A percentile compares a stretch with the other conserved stretches of the same genome.
These are phyloP conservation scores for Mercurialis annua DNA, from an alignment of 345 rosid genomes.

Conservation along the genomic window DNA sequence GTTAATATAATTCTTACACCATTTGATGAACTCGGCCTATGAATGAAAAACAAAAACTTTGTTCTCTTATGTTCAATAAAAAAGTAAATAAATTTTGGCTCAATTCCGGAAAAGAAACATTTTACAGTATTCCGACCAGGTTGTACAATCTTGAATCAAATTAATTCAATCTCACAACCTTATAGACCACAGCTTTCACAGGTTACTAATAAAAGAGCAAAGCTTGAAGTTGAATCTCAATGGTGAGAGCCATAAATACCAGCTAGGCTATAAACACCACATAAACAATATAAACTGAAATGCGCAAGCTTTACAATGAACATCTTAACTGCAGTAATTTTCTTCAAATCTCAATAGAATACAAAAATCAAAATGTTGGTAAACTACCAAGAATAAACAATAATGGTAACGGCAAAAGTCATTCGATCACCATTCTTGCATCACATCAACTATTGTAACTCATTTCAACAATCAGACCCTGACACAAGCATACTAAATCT, in stretches of 20 bases:
- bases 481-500: constrained; percentile 15
- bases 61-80: too few relatives aligned
- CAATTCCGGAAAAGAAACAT: too few relatives aligned
- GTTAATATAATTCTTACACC: too few relatives aligned
- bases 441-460: constrained; percentile 8
- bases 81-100: too few relatives aligned
- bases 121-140: too few relatives aligned
- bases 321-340: not conserved
- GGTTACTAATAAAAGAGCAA: not conserved
- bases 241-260: not conserved
- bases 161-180: too few relatives aligned
- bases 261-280: not conserved
- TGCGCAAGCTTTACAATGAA: constrained; percentile 3
- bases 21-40: too few relatives aligned
- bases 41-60: too few relatives aligned
- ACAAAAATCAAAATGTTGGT: constrained; percentile 7
- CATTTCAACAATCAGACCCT: constrained; percentile 15
- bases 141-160: too few relatives aligned
- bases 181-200: too few relatives aligned
- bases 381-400: not conserved
- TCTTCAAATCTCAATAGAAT: constrained; percentile 4
- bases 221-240: not conserved
- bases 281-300: not conserved
- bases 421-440: not conserved
- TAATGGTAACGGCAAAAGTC: not conserved